phyloP scores from a whole-genome alignment of 164 flowering plant species.

The Hamamelis virginiana region DNA sequence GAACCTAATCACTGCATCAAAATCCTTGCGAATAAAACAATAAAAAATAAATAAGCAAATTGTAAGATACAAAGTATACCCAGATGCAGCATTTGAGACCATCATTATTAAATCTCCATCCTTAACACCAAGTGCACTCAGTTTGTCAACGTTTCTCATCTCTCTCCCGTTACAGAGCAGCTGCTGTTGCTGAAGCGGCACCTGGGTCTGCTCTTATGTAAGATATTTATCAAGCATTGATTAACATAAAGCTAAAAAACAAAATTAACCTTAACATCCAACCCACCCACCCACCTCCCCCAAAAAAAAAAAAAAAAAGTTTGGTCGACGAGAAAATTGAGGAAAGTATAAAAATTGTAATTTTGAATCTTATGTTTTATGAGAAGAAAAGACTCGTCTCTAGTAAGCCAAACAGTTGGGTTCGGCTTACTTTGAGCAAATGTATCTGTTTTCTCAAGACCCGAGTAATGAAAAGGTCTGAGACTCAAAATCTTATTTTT shows the following conservation, averaged over 20 bases:
- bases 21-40: background rate
- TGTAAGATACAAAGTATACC: conserved; percentile 20
- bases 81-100: conserved; percentile 46
- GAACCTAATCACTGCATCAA: background rate
- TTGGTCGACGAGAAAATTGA: background rate
- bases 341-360: no score
- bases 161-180: conserved; percentile 79
- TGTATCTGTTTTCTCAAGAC: background rate
- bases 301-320: no score
- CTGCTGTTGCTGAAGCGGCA: conserved; percentile 84
- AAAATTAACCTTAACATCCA: background rate
- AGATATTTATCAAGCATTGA: conserved; percentile 7
- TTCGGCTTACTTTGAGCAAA: no score
- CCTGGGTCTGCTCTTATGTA: conserved; percentile 49
- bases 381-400: no score
- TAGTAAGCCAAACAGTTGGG: no score
- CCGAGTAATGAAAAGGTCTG: conserved; percentile 3
- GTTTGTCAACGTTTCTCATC: conserved; percentile 58
- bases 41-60: background rate
- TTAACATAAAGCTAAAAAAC: background rate
- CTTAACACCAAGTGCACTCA: conserved; percentile 69
- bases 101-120: conserved; percentile 94
- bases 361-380: no score
- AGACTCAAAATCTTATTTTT: no score
- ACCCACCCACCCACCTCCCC: no score